Conservation (phyloP, 2,329 filamentous ascomycete species). For the Alternaria brassicicola region DNA sequence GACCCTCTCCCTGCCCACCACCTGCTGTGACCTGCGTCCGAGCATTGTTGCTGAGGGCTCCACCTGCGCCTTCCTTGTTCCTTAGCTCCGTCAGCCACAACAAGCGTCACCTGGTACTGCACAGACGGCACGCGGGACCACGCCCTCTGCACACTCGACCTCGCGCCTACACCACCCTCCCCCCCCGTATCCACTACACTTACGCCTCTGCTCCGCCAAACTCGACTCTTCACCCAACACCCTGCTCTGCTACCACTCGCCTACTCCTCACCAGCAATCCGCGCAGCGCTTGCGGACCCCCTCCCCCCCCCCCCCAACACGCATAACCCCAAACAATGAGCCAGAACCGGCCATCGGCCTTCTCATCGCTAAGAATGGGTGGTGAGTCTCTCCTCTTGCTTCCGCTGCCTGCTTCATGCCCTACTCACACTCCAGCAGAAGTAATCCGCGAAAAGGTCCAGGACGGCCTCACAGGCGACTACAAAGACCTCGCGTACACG, state of each 20-base stretch:
- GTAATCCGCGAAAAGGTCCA: conserved; percentile 98
- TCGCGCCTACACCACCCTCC: conserved; percentile 22
- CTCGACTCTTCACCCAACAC: conserved; percentile 51
- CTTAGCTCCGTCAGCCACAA: conserved; percentile 26
- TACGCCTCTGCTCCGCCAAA: conserved; percentile 57
- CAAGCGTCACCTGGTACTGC: conserved; percentile 28
- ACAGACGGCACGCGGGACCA: conserved; percentile 30
- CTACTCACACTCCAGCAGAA: conserved; percentile 65
- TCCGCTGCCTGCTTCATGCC: conserved; percentile 9
- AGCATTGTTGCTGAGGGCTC: conserved; percentile 22
- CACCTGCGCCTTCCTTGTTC: conserved; percentile 28
- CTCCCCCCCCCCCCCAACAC: conserved; percentile 29
- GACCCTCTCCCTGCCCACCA: conserved; percentile 9
- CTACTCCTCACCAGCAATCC: conserved; percentile 51
- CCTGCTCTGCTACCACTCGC: conserved; percentile 54
- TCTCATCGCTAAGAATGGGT: conserved; percentile 91
- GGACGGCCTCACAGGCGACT: conserved; percentile 95
- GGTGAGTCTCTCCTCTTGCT: conserved; percentile 66
- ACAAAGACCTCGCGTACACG: conserved; percentile 95
- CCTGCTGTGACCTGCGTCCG: conserved; percentile 10
- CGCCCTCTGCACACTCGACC: conserved; percentile 30
- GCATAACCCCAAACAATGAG: conserved; percentile 67
- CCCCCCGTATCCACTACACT: conserved; percentile 65
- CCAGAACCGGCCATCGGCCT: conserved; percentile 89
- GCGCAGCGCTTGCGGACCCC: conserved; percentile 38